Conservation (phyloP, 2,329 filamentous ascomycete genomes). For the Epichloe sibirici region DNA sequence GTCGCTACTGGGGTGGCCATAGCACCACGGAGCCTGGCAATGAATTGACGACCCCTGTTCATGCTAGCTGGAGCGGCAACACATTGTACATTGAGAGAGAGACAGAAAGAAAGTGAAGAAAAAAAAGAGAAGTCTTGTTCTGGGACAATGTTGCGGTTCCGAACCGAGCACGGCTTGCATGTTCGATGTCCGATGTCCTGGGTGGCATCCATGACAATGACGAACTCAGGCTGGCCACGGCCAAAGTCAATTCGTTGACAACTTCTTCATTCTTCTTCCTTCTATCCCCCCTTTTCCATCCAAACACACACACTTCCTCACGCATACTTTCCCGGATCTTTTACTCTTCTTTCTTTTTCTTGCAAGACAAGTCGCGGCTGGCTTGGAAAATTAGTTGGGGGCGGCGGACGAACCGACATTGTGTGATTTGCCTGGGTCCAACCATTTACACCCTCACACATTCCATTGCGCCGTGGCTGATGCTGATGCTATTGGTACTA, state of each 20-base stretch:
- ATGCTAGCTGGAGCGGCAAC: constrained; percentile 4
- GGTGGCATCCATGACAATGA: constrained; percentile 4
- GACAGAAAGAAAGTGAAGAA: neutral
- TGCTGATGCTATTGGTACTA: constrained; percentile 1
- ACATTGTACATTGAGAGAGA: constrained; percentile 4
- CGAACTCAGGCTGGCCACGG: neutral
- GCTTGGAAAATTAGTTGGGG: constrained; percentile 1
- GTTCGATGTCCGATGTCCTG: neutral
- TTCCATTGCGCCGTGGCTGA: constrained; percentile 3
- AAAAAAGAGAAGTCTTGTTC: neutral
- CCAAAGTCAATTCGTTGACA: neutral
- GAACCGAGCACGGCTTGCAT: neutral
- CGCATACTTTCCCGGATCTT: neutral
- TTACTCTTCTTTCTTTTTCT: neutral
- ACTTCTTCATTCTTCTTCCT: neutral
- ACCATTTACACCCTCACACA: constrained; percentile 6
- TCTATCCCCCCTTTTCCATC: neutral
- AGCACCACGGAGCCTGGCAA: constrained; percentile 11
- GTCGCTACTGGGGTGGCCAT: constrained; percentile 9
- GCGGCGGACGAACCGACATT: constrained; percentile 1
- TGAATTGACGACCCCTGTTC: constrained; percentile 10
- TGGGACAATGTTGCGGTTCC: constrained; percentile 2
- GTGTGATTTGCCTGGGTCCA: constrained; percentile 5
- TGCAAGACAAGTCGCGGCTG: constrained; percentile 1
- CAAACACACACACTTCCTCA: neutral